A percentile compares a stretch with the other conserved stretches of the same genome.
These are phyloP conservation scores for Yamadazyma sp. DNA, from an alignment of 805 yeast genomes.

Conservation along the genomic window DNA sequence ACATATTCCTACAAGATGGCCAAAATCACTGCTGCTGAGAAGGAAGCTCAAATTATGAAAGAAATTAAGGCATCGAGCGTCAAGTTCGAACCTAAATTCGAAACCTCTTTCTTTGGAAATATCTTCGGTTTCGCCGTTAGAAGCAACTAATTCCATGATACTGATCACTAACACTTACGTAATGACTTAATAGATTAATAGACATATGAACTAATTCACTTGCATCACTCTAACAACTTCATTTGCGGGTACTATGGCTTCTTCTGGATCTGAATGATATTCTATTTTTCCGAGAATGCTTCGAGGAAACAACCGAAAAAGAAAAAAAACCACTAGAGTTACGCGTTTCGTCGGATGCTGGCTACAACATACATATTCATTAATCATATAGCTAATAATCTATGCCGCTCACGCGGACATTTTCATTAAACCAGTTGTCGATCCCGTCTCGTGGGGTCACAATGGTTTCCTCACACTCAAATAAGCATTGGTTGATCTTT, in stretches of 20 bases:
- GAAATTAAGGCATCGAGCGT: conserved; percentile 38
- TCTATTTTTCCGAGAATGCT: too few species aligned
- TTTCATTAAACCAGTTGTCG: conserved; percentile 46
- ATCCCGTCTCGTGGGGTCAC: conserved; percentile 43
- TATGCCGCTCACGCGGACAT: conserved; percentile 26
- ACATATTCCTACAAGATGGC: conserved; percentile 6
- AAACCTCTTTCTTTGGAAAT: conserved; percentile 42
- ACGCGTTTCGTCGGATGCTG: too few species aligned
- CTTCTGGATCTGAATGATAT: too few species aligned
- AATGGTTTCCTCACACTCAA: conserved; percentile 32
- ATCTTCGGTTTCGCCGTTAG: conserved; percentile 37
- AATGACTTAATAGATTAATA: conserved; percentile 11
- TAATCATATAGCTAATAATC: too few species aligned
- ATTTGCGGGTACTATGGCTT: too few species aligned
- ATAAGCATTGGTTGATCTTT: conserved; percentile 50
- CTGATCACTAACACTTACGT: too few species aligned
- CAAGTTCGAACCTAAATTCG: conserved; percentile 40
- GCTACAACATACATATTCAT: too few species aligned
- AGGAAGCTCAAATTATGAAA: conserved; percentile 46
- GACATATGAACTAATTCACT: too few species aligned
- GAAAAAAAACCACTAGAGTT: too few species aligned
- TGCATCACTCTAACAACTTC: too few species aligned
- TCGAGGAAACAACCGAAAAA: too few species aligned
- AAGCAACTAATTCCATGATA: conserved; percentile 14
- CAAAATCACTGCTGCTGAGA: conserved; percentile 40